Evolutionary conservation across 352 stramenopile genomes (phyloP), one percentile per base, ranked within the genome.

Genomic region (Plasmopara muralis): DNA sequence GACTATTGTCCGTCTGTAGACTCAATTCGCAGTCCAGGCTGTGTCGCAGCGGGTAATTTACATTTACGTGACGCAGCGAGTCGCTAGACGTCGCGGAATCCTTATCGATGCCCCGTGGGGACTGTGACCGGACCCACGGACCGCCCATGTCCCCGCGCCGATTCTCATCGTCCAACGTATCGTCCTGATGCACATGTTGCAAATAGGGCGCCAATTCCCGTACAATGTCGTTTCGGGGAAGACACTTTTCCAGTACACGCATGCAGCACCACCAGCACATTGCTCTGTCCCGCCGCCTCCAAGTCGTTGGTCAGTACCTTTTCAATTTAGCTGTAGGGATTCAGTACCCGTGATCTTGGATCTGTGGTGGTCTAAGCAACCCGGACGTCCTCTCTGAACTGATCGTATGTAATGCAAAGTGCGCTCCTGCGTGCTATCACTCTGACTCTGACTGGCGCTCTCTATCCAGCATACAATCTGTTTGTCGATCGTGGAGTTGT

Each of bases 181-280:
- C 81, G 33, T 91, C 81, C 41, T 72, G 70, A 55, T 91, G 81
- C 20, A 89, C 80, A 56, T 93, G 79, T 72, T 93, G 77, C 45
- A 93, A 52, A 53, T 93, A 93, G 25, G 83, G 83, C 56, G 81
- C 81, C 38, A 93, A 66, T 54, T 93, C 83, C 33, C 81, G 77
- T 50, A 93, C 83, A 33, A 93, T 93, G 58, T 93, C 83, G 57
- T 93, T 93, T 28, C 81, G 81, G 33, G 83, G 83, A 43, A 93
- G 62, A 54, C 81, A 92, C 52, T 87, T 87, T 57, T 93, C 83
- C 57, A 93, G 51, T 43, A 90, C 73, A 55, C 81, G 83, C 78
- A 93, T 93, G 53, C 83, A 93, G 62, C 83, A 93, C 81, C 83
- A 89, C 83, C 83, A 93, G 57, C 83, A 91, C 68, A 89, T 55